These are phyloP conservation scores for Ceraceosorus bombacis DNA, from an alignment of 1,284 basidiomycete genomes.

Conservation along the genomic window DNA sequence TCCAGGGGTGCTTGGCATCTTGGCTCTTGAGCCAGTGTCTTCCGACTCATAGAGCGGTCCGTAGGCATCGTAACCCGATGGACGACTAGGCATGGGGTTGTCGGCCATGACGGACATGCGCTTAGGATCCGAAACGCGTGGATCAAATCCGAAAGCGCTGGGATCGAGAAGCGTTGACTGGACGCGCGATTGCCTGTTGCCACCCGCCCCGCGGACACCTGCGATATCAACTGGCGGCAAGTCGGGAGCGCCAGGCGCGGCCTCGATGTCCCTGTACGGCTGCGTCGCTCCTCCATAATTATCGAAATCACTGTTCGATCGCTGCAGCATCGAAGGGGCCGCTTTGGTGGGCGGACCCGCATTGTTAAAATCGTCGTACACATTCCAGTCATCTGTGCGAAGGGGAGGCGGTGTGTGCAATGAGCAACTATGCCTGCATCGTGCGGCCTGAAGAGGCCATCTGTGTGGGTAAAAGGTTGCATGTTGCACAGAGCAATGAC, in stretches of 20 bases:
- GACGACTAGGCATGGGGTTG: background rate
- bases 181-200: background rate
- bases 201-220: background rate
- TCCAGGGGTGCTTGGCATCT: constrained; percentile 7
- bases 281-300: background rate
- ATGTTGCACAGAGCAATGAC: no score
- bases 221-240: no score
- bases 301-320: constrained; percentile 8
- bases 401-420: no score
- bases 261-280: no score
- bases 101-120: constrained; percentile 15
- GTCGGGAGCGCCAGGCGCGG: no score
- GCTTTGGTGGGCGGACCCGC: constrained; percentile 14
- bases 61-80: background rate
- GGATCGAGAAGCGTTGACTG: constrained; percentile 21
- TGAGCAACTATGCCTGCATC: no score
- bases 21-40: constrained; percentile 1
- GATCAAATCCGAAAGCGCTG: constrained; percentile 39
- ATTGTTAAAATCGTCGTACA: constrained; percentile 44
- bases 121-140: constrained; percentile 28
- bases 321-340: background rate
- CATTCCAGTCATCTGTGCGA: constrained; percentile 31
- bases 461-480: no score
- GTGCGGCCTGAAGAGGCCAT: no score
- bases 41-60: constrained; percentile 1